Percentiles rank a stretch among this genome's conserved stretches.
phyloP scores from a whole-genome alignment of 148 eudicot genomes.

The Limonium bicolor region DNA sequence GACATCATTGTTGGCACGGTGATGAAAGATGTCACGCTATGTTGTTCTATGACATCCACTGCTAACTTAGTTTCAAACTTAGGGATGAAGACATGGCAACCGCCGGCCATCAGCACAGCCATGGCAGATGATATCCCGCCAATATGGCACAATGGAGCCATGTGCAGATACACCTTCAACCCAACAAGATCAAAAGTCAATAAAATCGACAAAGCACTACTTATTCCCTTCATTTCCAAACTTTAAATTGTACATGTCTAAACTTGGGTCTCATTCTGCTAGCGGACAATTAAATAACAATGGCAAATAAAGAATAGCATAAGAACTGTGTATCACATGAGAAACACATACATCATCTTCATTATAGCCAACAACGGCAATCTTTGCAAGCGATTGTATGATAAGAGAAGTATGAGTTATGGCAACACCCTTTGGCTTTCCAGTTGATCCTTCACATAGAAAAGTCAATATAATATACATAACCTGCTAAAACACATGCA shows the following conservation, averaged over 20 bases:
- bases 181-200: no score
- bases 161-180: constrained; percentile 90
- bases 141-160: constrained; percentile 88
- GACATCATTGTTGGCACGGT: constrained; percentile 87
- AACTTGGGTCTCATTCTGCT: no score
- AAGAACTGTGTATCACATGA: no score
- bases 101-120: constrained; percentile 82
- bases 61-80: constrained; percentile 72
- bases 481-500: no score
- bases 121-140: constrained; percentile 94
- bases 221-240: no score
- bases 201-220: constrained; percentile 6
- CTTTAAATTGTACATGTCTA: no score
- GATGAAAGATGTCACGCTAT: constrained; percentile 58
- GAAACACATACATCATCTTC: constrained; percentile 50
- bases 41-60: constrained; percentile 38
- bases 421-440: constrained; percentile 81
- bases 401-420: constrained; percentile 69
- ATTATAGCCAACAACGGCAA: constrained; percentile 57
- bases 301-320: no score
- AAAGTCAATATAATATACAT: no score
- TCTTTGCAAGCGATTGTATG: constrained; percentile 77
- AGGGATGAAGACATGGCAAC: constrained; percentile 70
- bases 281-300: no score
- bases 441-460: constrained; percentile 80